Evolutionary conservation across 2,329 filamentous ascomycete species (phyloP).

Genomic region (Apiospora phragmitis): DNA sequence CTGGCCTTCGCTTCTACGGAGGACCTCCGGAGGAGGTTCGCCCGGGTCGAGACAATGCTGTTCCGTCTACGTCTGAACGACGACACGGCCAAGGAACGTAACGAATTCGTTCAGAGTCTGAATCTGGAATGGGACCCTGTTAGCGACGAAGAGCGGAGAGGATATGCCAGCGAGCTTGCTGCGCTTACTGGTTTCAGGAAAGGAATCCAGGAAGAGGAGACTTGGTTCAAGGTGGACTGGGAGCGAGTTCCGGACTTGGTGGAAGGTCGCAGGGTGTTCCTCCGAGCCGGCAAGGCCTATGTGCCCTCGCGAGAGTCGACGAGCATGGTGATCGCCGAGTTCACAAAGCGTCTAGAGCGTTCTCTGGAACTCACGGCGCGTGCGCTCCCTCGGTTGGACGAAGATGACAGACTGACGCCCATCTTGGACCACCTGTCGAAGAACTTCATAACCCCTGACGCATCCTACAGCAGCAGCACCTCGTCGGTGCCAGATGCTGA

Average conservation of each 20-base stretch:
- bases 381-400: constrained; percentile 86
- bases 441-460: constrained; percentile 91
- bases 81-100: constrained; percentile 73
- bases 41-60: constrained; percentile 82
- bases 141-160: constrained; percentile 72
- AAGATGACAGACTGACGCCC: constrained; percentile 83
- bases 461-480: constrained; percentile 70
- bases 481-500: constrained; percentile 67
- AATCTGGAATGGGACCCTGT: constrained; percentile 86
- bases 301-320: constrained; percentile 85
- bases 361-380: constrained; percentile 90
- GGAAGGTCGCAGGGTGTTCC: constrained; percentile 73
- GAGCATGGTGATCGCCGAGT: constrained; percentile 88
- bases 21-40: constrained; percentile 83
- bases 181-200: constrained; percentile 44
- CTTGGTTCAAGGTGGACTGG: constrained; percentile 97
- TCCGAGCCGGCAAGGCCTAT: constrained; percentile 83
- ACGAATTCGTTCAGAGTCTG: constrained; percentile 73
- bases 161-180: constrained; percentile 61
- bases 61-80: constrained; percentile 79
- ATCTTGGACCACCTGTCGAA: constrained; percentile 80
- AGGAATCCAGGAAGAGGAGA: constrained; percentile 68
- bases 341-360: constrained; percentile 74
- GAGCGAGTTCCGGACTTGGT: constrained; percentile 88
- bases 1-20: constrained; percentile 91